A percentile compares a stretch with the other conserved stretches of the same genome.
phyloP scores from a whole-genome alignment of 495 filamentous ascomycete species.

The Polyplosphaeria fusca region DNA sequence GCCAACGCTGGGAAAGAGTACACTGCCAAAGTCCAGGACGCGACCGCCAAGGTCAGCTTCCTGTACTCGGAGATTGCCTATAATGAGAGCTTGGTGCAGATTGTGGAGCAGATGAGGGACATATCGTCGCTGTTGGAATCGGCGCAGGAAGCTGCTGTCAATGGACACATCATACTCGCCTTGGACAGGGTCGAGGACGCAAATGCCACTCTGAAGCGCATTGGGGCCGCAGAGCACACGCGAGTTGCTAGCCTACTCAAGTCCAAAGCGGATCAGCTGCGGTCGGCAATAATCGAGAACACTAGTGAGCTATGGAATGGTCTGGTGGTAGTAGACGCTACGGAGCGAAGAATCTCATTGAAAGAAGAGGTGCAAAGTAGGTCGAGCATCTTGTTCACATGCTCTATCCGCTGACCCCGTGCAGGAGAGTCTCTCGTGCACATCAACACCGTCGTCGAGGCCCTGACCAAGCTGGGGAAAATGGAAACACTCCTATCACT shows the following conservation, averaged over 20 bases:
- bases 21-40: conserved; percentile 59
- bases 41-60: conserved; percentile 65
- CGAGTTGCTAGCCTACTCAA: conserved; percentile 39
- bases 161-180: conserved; percentile 34
- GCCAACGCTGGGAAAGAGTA: conserved; percentile 63
- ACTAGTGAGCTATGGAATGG: conserved; percentile 42
- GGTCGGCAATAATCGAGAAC: conserved; percentile 34
- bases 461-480: conserved; percentile 34
- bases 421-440: conserved; percentile 22
- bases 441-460: conserved; percentile 32
- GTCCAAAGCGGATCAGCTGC: conserved; percentile 35
- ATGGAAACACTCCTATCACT: conserved; percentile 32
- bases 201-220: conserved; percentile 41
- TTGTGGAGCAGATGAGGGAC: conserved; percentile 57
- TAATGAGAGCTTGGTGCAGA: conserved; percentile 62
- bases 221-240: conserved; percentile 37
- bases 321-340: conserved; percentile 36
- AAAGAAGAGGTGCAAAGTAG: conserved; percentile 33
- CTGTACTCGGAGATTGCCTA: conserved; percentile 73
- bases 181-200: conserved; percentile 50
- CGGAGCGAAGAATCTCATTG: conserved; percentile 31
- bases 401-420: not conserved
- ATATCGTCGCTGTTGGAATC: conserved; percentile 46
- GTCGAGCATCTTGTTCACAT: not conserved
- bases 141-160: conserved; percentile 39